phyloP scores from a whole-genome alignment of 2,329 filamentous ascomycete genomes.

The Ceratocystis colombiana region DNA sequence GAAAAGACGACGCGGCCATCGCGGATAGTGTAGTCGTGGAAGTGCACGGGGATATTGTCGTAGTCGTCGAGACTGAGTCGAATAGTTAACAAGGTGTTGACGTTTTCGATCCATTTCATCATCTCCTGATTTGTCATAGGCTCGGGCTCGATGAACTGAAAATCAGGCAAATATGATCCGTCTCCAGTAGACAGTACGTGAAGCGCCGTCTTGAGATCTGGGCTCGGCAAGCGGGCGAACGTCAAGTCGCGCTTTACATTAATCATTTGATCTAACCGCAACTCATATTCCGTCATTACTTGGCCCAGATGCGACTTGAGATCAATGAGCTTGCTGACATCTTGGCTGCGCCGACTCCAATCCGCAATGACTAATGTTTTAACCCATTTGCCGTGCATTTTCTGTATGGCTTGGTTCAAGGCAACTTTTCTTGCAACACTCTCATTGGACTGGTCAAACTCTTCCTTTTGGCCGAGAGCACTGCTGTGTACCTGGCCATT shows the following conservation, averaged over 20 bases:
- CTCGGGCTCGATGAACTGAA: slow-evolving; percentile 67
- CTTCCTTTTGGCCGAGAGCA: slow-evolving; percentile 27
- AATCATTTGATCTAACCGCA: slow-evolving; percentile 52
- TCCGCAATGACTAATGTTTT: slow-evolving; percentile 84
- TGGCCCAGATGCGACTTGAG: slow-evolving; percentile 63
- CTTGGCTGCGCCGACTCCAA: slow-evolving; percentile 71
- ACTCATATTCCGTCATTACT: slow-evolving; percentile 51
- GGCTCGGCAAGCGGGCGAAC: slow-evolving; percentile 69
- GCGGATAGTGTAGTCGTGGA: slow-evolving; percentile 65
- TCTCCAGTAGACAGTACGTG: slow-evolving; percentile 72
- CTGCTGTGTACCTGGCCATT: slow-evolving; percentile 40
- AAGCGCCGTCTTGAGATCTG: slow-evolving; percentile 81
- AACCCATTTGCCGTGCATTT: slow-evolving; percentile 76
- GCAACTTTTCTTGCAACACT: slow-evolving; percentile 67
- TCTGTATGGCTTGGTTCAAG: slow-evolving; percentile 67
- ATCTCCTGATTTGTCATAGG: slow-evolving; percentile 61
- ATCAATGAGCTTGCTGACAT: slow-evolving; percentile 81
- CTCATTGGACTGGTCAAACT: slow-evolving; percentile 46
- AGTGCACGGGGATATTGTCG: slow-evolving; percentile 61
- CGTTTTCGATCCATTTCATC: slow-evolving; percentile 62
- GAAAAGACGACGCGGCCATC: slow-evolving; percentile 85
- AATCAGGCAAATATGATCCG: slow-evolving; percentile 67
- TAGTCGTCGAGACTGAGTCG: slow-evolving; percentile 77
- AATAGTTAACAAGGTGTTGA: slow-evolving; percentile 74
- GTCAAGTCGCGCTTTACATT: slow-evolving; percentile 64